phyloP scores from a whole-genome alignment of 257 asterid species.

The Voacanga thouarsii region DNA sequence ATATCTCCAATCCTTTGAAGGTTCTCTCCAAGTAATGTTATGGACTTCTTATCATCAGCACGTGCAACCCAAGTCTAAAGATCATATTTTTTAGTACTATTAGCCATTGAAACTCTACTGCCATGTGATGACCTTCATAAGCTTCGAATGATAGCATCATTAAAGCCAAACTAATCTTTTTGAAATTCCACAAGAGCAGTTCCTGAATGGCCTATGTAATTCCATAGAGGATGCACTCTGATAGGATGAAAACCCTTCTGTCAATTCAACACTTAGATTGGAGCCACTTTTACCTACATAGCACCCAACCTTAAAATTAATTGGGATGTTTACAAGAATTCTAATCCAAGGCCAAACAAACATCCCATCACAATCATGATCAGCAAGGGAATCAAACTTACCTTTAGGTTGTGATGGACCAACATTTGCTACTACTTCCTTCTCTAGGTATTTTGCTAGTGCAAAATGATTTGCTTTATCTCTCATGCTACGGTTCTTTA shows the following conservation, averaged over 20 bases:
- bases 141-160: conserved; percentile 69
- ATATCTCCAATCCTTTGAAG: too few relatives aligned
- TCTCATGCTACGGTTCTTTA: too few relatives aligned
- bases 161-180: conserved; percentile 82
- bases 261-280: conserved; percentile 58
- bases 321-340: conserved; percentile 58
- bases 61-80: too few relatives aligned
- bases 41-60: too few relatives aligned
- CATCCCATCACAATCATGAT: conserved; percentile 59
- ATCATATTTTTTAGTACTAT: conserved; percentile 31
- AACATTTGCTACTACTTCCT: too few relatives aligned
- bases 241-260: conserved; percentile 65
- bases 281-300: conserved; percentile 79
- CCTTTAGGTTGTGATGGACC: too few relatives aligned
- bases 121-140: conserved; percentile 62
- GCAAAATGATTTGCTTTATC: too few relatives aligned
- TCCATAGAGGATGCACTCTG: conserved; percentile 80
- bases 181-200: conserved; percentile 74
- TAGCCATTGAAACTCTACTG: conserved; percentile 55
- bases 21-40: too few relatives aligned
- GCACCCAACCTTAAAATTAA: conserved; percentile 51
- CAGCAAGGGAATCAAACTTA: too few relatives aligned
- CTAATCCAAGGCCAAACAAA: conserved; percentile 98
- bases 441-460: too few relatives aligned
- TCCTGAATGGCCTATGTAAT: conserved; percentile 73